A percentile compares a stretch with the other conserved stretches of the same genome.
phyloP scores from a whole-genome alignment of 1,284 basidiomycete genomes.

The Sporisorium reilianum region DNA sequence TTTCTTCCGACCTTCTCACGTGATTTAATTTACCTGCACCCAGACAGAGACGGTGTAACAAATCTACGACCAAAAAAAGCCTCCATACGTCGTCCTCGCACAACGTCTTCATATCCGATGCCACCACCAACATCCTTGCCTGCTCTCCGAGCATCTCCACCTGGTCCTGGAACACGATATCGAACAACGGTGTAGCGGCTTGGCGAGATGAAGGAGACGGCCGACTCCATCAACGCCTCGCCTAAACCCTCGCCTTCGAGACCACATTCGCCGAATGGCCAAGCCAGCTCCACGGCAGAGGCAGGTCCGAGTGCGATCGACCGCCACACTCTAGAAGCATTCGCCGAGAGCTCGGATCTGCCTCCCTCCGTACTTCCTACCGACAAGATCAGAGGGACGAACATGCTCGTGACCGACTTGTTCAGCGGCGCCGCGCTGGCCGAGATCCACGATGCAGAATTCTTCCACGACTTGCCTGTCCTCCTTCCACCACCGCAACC shows the following conservation, averaged over 20 bases:
- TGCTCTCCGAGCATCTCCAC: neutral
- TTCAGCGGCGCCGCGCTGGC: neutral
- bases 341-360: neutral
- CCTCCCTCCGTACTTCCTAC: neutral
- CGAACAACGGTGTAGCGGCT: neutral
- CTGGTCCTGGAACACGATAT: neutral
- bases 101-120: neutral
- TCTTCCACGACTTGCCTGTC: slow-evolving; percentile 11
- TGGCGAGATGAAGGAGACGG: neutral
- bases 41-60: too few relatives aligned
- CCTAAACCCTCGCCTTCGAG: neutral
- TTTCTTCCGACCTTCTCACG: slow-evolving; percentile 36
- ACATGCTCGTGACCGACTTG: neutral
- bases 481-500: slow-evolving; percentile 23
- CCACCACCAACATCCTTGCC: slow-evolving; percentile 7
- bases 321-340: neutral
- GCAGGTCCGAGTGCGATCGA: neutral
- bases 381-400: slow-evolving; percentile 6
- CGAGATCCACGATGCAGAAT: slow-evolving; percentile 22
- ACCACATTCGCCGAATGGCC: neutral
- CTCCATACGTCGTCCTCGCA: slow-evolving; percentile 14
- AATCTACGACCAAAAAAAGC: neutral
- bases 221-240: neutral
- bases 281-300: neutral
- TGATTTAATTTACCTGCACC: slow-evolving; percentile 27